Evolutionary conservation across 108 stramenopile species (phyloP), one percentile per base, ranked within the genome.

Genomic region (Skeletonema tropicum): DNA sequence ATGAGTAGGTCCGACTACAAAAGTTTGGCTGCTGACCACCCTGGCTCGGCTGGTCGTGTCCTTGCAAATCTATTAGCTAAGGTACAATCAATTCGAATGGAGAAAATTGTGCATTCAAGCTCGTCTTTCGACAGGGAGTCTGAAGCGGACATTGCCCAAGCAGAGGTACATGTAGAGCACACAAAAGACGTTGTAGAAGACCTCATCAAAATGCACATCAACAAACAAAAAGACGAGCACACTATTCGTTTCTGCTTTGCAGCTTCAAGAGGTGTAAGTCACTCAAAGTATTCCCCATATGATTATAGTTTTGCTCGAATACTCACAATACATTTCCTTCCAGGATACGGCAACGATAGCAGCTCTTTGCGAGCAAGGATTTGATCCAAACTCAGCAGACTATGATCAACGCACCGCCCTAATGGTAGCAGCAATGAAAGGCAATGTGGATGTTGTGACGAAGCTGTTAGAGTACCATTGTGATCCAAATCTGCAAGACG

Each of bases 361-460:
- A 19, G n/a, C 73, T 6, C 75, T 84, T 77, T 79, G 77, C 59
- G 83, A 84, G 0, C 75, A 84, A 13, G 83, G 83, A 5, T 84
- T 84, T 38, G 68, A 84, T 70, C 74, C 83, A 0, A 72, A 84
- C 26, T 60, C 52, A 10, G 13, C 74, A 29, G 83, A 84, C 26
- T 84, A 84, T 68, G 83, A 84, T 66, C 25, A 41, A 21, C 49
- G 83, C 10, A 84, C 83, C 11, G 83, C 83, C 13, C 49, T 84
- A 5, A 84, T 84, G 83, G 74, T 84, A 14, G 77, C 83, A 10
- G 23, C 70, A 4, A 79, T 84, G 74, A 79, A 75, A 55, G 83
- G 83, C 2, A 77, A 76, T 60, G 60, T 15, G 0, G 77, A 79
- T 17, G 68, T 66, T 29, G 74, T 79, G 6, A 69, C 5, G 45